These are phyloP conservation scores for Xanthoparmelia taractica DNA, from an alignment of 495 filamentous ascomycete genomes.

Conservation along the genomic window DNA sequence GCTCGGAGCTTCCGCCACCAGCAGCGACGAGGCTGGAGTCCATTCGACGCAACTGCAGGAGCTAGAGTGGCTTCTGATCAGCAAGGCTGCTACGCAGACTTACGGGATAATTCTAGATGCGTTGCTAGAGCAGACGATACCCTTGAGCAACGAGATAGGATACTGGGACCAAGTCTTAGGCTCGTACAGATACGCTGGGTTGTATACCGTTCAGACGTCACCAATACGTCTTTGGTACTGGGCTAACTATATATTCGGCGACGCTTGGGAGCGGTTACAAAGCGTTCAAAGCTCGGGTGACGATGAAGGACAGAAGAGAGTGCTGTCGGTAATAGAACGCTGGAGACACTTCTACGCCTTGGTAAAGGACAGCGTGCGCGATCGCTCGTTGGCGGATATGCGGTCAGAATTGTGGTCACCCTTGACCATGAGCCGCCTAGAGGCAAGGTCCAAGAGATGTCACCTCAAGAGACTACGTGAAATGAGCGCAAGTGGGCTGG, in stretches of 20 bases:
- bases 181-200: constrained; percentile 58
- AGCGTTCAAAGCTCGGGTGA: constrained; percentile 26
- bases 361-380: constrained; percentile 60
- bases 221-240: constrained; percentile 63
- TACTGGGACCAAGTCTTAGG: constrained; percentile 86
- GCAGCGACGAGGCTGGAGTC: constrained; percentile 21
- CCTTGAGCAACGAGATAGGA: constrained; percentile 71
- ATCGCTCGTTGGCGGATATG: constrained; percentile 53
- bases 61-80: constrained; percentile 77
- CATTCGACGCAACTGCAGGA: constrained; percentile 53
- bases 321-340: constrained; percentile 38
- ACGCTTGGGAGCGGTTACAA: constrained; percentile 41
- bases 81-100: constrained; percentile 77
- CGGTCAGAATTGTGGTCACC: constrained; percentile 56
- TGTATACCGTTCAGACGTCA: constrained; percentile 77
- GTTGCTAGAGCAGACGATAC: constrained; percentile 71
- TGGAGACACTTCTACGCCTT: constrained; percentile 76
- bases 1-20: constrained; percentile 26
- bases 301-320: constrained; percentile 15
- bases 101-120: constrained; percentile 69
- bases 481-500: constrained; percentile 77
- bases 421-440: constrained; percentile 57
- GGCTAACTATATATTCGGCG: constrained; percentile 52
- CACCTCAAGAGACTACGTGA: constrained; percentile 58
- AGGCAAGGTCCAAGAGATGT: constrained; percentile 63